A percentile compares a stretch with the other conserved stretches of the same genome.
These are phyloP conservation scores for Chlorencoelia australis DNA, from an alignment of 2,329 filamentous ascomycete species.

Conservation along the genomic window DNA sequence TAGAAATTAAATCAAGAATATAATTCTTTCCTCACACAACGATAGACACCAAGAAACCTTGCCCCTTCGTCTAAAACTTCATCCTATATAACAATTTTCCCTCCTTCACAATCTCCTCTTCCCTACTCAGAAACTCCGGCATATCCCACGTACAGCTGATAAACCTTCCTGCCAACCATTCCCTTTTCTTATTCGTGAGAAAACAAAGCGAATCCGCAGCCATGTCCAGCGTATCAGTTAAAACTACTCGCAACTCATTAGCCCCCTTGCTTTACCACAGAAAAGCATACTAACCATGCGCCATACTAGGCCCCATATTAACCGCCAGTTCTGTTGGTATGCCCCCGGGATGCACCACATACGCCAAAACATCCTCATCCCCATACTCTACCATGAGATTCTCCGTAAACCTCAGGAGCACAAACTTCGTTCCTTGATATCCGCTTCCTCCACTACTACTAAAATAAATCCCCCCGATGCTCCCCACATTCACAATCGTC, in stretches of 20 bases:
- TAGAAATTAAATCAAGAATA: too few relatives aligned
- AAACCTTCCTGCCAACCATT: constrained; percentile 38
- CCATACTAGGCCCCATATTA: too few relatives aligned
- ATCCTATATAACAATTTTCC: constrained; percentile 28
- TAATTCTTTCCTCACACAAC: not conserved
- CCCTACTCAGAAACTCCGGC: constrained; percentile 32
- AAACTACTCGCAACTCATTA: constrained; percentile 7
- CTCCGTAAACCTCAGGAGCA: constrained; percentile 39
- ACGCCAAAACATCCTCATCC: constrained; percentile 32
- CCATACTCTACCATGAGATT: constrained; percentile 37
- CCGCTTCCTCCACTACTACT: constrained; percentile 29
- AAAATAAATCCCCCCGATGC: constrained; percentile 32
- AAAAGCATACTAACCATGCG: constrained; percentile 16
- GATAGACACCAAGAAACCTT: too few relatives aligned
- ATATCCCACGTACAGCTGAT: constrained; percentile 37
- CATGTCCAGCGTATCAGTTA: constrained; percentile 31
- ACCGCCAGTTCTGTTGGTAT: constrained; percentile 31
- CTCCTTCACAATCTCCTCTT: constrained; percentile 33
- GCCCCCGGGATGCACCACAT: constrained; percentile 32
- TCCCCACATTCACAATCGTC: constrained; percentile 39
- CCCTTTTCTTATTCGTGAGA: constrained; percentile 31
- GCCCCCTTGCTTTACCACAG: too few relatives aligned
- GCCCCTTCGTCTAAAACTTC: constrained; percentile 12
- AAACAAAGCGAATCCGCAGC: constrained; percentile 35
- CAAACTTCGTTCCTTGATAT: constrained; percentile 41